Evolutionary conservation across 345 rosid species (phyloP), one percentile per base, ranked within the genome.

Genomic region (Lepidium aucheri): DNA sequence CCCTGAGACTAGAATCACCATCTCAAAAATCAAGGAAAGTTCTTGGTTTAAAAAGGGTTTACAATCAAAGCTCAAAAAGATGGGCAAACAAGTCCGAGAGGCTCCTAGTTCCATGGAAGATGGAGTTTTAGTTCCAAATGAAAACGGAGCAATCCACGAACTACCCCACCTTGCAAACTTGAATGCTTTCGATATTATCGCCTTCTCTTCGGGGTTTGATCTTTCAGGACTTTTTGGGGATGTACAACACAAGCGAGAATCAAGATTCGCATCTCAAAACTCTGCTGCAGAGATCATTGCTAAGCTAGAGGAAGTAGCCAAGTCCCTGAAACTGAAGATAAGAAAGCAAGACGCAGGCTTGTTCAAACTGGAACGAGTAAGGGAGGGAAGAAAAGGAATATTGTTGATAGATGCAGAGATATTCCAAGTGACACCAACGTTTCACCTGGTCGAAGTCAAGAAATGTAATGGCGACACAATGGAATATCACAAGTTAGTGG

Each of bases 141-240:
- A 56, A 60, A 60, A 34, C 64, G 68, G 78, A 57, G 67, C 13
- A 74, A 57, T 42, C 75, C 63, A 49, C 65, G 84, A 80, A 65
- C 35, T 52, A 10, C 59, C 59, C 3, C 84, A 77, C 49, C 83
- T 81, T 35, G 66, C 77, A 13, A 63, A 50, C 65, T 56, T 90
- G 74, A 90, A 85, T 42, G 96, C 94, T 44, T 89, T 89, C 40
- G 90, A 87, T 69, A 81, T 87, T 34, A 87, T 90, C 35, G 70
- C 86, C 5, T 74, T 84, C 22, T 82, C 96, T 42, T 70, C 80
- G 4, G 71, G 91, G 81, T 85, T 87, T 71, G 95, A 87, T 69
- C 77, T 90, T 15, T 77, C 83, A 16, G 79, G 90, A 38, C 73
- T 90, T 46, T 87, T 87, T 30, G 80, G 85, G 39, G 80, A 76